phyloP scores from a whole-genome alignment of 257 asterid species.

The Nemophila menziesii region DNA sequence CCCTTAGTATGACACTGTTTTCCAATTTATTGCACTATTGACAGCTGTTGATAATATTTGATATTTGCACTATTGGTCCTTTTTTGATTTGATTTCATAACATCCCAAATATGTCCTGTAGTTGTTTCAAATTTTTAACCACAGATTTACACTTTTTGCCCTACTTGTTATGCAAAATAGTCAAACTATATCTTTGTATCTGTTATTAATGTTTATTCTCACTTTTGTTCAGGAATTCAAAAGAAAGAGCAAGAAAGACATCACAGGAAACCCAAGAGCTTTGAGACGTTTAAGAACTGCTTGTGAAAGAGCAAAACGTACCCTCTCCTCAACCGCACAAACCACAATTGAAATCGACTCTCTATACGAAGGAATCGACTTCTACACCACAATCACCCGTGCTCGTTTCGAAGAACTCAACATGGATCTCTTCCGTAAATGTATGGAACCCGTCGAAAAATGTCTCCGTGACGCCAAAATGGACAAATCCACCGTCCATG shows the following conservation, averaged over 20 bases:
- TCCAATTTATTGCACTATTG: too few species aligned
- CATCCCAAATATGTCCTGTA: too few species aligned
- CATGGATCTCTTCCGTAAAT: constrained; percentile 74
- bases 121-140: too few species aligned
- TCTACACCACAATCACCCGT: constrained; percentile 67
- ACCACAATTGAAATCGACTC: constrained; percentile 77
- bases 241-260: constrained; percentile 70
- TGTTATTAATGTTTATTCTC: too few species aligned
- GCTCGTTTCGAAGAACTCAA: constrained; percentile 78
- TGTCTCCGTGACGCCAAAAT: constrained; percentile 77
- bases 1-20: too few species aligned
- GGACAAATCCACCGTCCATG: constrained; percentile 62
- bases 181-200: too few species aligned
- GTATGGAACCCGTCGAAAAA: constrained; percentile 82
- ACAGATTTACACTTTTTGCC: too few species aligned
- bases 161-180: too few species aligned
- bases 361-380: constrained; percentile 62
- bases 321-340: constrained; percentile 76
- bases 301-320: constrained; percentile 75
- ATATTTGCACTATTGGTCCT: too few species aligned
- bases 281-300: constrained; percentile 69
- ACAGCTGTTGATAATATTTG: too few species aligned
- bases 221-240: constrained; percentile 75
- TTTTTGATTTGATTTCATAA: too few species aligned
- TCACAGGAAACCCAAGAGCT: constrained; percentile 62